Conservation (phyloP, 805 yeast genomes). For the Saturnispora quitensis region DNA sequence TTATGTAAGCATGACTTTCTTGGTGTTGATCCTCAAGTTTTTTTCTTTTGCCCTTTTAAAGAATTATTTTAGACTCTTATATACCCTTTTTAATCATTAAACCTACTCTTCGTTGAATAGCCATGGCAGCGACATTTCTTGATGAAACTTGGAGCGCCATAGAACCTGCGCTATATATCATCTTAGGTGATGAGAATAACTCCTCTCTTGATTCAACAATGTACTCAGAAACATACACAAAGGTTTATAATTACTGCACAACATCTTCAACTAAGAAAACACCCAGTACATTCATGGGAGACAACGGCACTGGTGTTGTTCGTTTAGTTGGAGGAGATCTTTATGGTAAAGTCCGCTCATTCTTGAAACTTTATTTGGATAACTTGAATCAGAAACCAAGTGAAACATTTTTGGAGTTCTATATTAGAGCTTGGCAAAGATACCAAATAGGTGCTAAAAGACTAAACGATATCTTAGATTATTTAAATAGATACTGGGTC, state of each 20-base stretch:
- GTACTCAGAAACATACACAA: conserved; percentile 88
- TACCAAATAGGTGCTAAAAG: conserved; percentile 87
- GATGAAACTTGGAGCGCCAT: conserved; percentile 60
- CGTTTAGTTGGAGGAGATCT: conserved; percentile 80
- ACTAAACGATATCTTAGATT: conserved; percentile 87
- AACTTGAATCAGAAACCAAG: conserved; percentile 40
- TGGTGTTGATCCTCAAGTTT: not conserved
- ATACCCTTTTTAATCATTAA: not conserved
- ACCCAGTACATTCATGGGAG: conserved; percentile 15
- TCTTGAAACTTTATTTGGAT: conserved; percentile 52
- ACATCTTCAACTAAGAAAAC: conserved; percentile 54
- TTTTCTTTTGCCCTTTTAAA: not conserved
- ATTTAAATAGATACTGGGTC: conserved; percentile 96
- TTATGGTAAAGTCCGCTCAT: conserved; percentile 60
- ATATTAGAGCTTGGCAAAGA: conserved; percentile 82
- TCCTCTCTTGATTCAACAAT: conserved; percentile 58
- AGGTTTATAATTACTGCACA: conserved; percentile 88
- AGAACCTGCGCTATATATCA: conserved; percentile 65
- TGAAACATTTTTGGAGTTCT: conserved; percentile 71
- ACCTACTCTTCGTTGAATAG: not conserved
- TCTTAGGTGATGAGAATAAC: conserved; percentile 56
- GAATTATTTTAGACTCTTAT: not conserved
- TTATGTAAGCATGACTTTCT: not conserved
- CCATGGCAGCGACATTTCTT: conserved; percentile 12
- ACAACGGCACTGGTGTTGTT: conserved; percentile 23